Conservation (phyloP, 2,329 filamentous ascomycete genomes). For the Moelleriella libera region DNA sequence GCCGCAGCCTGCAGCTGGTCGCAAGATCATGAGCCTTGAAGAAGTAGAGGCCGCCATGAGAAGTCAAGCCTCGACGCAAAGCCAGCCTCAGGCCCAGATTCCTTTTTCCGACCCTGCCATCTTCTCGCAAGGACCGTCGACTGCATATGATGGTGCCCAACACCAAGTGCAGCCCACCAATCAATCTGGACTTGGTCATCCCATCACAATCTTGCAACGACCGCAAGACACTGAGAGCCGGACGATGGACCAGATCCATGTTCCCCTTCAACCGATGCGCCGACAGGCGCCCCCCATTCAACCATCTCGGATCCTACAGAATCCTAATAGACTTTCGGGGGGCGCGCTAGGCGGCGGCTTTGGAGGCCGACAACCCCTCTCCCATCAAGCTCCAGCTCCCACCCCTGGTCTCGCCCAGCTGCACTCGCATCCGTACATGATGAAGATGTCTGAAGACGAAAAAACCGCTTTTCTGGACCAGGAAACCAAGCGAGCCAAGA, state of each 20-base stretch:
- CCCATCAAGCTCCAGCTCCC: slow-evolving; percentile 38
- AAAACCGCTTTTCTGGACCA: slow-evolving; percentile 73
- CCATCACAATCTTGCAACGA: slow-evolving; percentile 41
- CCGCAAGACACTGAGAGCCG: slow-evolving; percentile 26
- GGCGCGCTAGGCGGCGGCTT: slow-evolving; percentile 25
- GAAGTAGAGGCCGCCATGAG: slow-evolving; percentile 94
- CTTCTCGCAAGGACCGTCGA: slow-evolving; percentile 11
- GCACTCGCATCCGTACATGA: slow-evolving; percentile 29
- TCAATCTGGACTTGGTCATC: slow-evolving; percentile 27
- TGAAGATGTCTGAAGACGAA: slow-evolving; percentile 70
- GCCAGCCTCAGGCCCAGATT: slow-evolving; percentile 12
- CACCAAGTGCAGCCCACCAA: slow-evolving; percentile 14
- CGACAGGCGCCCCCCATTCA: slow-evolving; percentile 29
- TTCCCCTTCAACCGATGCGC: slow-evolving; percentile 10
- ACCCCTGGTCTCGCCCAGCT: slow-evolving; percentile 16
- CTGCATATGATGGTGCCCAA: slow-evolving; percentile 11
- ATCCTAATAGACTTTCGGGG: slow-evolving; percentile 50
- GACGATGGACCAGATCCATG: slow-evolving; percentile 11
- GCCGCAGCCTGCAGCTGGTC: slow-evolving; percentile 19
- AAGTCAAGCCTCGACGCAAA: slow-evolving; percentile 44
- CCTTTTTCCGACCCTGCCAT: slow-evolving; percentile 16
- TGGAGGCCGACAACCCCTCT: slow-evolving; percentile 18
- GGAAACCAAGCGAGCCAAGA: slow-evolving; percentile 87
- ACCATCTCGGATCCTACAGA: slow-evolving; percentile 67
- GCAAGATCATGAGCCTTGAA: slow-evolving; percentile 89